Base-by-base conservation (phyloP, 2,329 filamentous ascomycete species). In the Meredithiella fracta region DNA sequence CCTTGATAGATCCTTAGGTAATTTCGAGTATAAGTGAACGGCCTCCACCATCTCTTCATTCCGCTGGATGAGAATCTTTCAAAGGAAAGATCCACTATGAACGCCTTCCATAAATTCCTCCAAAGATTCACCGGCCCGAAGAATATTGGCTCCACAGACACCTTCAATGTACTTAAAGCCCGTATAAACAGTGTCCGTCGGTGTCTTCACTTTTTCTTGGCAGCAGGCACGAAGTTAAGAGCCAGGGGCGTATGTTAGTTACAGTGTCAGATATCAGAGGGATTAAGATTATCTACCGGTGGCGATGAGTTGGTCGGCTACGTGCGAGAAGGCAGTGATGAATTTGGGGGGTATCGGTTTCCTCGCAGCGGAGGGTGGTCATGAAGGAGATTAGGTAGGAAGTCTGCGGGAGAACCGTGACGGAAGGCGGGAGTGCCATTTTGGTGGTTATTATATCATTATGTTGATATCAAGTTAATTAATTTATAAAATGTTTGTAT, bases 61-160 rank as follows among this genome's bases (percentile, higher is more conserved):
- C 49, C 66, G 60, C 47, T 67, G 66, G 40, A 67, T 67, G 15
- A 67, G 59, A 25, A 67, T 62, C 55, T 66, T 65, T 65, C 66
- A 57, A 64, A 66, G 55, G 62, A 65, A 34, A 67, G 51, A 3
- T 62, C 62, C 0, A 63, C 65, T 65, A 54, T 60, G 57, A 62
- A 66, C 1, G 60, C 59, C 29, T 60, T 60, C 29, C 65, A 60
- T n/a, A 67, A 56, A 3, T 62, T 61, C 44, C 59, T 67, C 65
- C 58, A 67, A 59, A 50, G 65, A 65, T 2, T 64, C 64, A 4
- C 65, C 65, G 2, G 65, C 65, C 2, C 65, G 61, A 5, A 67
- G 59, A 34, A 67, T 66, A 50, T 65, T 66, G 29, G 66, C 62
- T 8, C 66, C 66, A 51, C 65, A 67, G 1, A 67, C 61, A n/a